phyloP scores from a whole-genome alignment of 768 basidiomycete species.

The Mycena vulgaris region DNA sequence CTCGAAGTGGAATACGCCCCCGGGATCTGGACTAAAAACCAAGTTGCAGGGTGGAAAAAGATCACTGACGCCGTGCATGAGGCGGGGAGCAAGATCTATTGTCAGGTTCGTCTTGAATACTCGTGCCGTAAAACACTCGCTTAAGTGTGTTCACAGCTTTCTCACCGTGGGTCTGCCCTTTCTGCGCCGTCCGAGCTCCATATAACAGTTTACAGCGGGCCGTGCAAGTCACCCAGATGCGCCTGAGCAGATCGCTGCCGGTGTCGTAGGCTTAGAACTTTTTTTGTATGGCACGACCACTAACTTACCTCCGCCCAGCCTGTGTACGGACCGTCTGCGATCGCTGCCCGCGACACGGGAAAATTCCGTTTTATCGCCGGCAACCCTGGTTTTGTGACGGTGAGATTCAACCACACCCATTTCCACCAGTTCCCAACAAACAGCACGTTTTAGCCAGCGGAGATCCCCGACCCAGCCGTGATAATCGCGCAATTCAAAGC shows the following conservation, averaged over 20 bases:
- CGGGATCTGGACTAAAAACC: too few species aligned
- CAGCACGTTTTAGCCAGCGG: conserved; percentile 38
- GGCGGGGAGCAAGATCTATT: too few species aligned
- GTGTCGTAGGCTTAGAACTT: conserved; percentile 48
- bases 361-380: conserved; percentile 47
- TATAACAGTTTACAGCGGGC: conserved; percentile 6
- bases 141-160: too few species aligned
- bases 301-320: conserved; percentile 41
- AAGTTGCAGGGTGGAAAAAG: too few species aligned
- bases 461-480: conserved; percentile 47
- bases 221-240: conserved; percentile 26
- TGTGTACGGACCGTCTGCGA: conserved; percentile 57
- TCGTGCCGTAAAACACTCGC: too few species aligned
- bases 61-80: too few species aligned
- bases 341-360: conserved; percentile 41
- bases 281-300: too few species aligned
- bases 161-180: too few species aligned
- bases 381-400: conserved; percentile 45
- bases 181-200: too few species aligned
- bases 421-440: neutral
- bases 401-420: conserved; percentile 4
- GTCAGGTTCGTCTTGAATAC: too few species aligned
- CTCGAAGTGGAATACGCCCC: too few species aligned
- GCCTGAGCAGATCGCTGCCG: conserved; percentile 55
- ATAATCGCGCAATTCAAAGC: conserved; percentile 48